A percentile compares a stretch with the other conserved stretches of the same genome.
These are phyloP conservation scores for Musa acuminata DNA, from an alignment of 176 grass and related monocot genomes.

Conservation along the genomic window DNA sequence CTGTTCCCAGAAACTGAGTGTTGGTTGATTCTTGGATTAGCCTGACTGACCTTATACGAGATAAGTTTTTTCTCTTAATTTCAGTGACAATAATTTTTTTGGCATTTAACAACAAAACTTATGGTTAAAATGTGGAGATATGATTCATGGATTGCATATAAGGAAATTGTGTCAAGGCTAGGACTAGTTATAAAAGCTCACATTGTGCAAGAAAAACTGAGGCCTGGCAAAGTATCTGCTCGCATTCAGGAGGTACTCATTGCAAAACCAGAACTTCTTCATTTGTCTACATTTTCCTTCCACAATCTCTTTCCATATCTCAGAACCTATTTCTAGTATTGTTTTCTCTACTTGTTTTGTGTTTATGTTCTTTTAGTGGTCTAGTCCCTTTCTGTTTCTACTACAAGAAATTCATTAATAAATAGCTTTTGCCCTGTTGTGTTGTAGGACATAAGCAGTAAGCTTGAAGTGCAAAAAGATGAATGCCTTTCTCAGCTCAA, in stretches of 20 bases:
- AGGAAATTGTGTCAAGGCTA: neutral
- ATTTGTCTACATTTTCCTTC: too few species aligned
- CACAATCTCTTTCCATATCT: too few species aligned
- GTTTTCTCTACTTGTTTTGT: neutral
- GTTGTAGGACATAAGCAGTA: conserved; percentile 59
- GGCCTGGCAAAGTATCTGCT: neutral
- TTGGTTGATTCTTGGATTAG: neutral
- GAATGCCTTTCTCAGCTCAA: conserved; percentile 70
- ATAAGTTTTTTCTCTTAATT: neutral
- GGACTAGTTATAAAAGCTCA: neutral
- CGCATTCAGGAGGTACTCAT: neutral
- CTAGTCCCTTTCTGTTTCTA: neutral
- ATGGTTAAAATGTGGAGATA: too few species aligned
- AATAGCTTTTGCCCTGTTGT: conserved; percentile 13
- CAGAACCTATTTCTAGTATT: neutral
- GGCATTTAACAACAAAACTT: too few species aligned
- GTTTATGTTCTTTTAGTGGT: neutral
- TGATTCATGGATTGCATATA: too few species aligned
- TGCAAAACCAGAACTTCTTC: too few species aligned
- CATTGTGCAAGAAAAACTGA: neutral
- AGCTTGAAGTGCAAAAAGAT: conserved; percentile 92
- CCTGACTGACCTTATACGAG: neutral
- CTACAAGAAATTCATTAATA: neutral
- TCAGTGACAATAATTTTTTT: neutral
- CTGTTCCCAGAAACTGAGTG: neutral